These are phyloP conservation scores for Ganoderma meredithae DNA, from an alignment of 1,284 basidiomycete species.

Conservation along the genomic window DNA sequence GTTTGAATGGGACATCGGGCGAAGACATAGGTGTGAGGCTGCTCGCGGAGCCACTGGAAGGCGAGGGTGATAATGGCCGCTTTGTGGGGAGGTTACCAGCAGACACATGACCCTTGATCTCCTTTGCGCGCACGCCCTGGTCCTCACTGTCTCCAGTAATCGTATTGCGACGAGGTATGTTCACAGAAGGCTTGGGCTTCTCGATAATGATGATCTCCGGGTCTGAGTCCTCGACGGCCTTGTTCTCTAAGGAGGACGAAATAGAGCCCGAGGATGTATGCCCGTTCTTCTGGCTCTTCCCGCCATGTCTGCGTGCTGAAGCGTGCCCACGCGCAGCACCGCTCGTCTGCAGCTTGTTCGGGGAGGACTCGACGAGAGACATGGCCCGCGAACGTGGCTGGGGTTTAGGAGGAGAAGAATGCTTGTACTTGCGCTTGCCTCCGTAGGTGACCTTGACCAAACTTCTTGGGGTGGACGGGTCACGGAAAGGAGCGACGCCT, in stretches of 20 bases:
- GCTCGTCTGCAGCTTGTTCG: slow-evolving; percentile 12
- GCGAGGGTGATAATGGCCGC: slow-evolving; percentile 25
- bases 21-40: slow-evolving; percentile 22
- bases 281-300: slow-evolving; percentile 5
- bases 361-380: slow-evolving; percentile 19
- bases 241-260: slow-evolving; percentile 14
- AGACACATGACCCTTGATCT: background rate
- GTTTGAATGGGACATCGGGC: slow-evolving; percentile 12
- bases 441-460: slow-evolving; percentile 33
- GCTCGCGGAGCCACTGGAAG: slow-evolving; percentile 14
- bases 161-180: background rate
- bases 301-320: slow-evolving; percentile 12
- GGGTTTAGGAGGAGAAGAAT: slow-evolving; percentile 18
- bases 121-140: background rate
- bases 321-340: slow-evolving; percentile 7
- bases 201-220: slow-evolving; percentile 11
- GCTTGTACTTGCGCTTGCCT: slow-evolving; percentile 30
- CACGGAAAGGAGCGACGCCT: slow-evolving; percentile 27
- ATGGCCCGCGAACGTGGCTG: slow-evolving; percentile 8
- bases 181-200: background rate
- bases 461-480: slow-evolving; percentile 31
- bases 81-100: slow-evolving; percentile 18
- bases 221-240: slow-evolving; percentile 8
- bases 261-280: slow-evolving; percentile 12
- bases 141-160: background rate